phyloP scores from a whole-genome alignment of 2,329 filamentous ascomycete genomes.

The Colletotrichum gloeosporioides region DNA sequence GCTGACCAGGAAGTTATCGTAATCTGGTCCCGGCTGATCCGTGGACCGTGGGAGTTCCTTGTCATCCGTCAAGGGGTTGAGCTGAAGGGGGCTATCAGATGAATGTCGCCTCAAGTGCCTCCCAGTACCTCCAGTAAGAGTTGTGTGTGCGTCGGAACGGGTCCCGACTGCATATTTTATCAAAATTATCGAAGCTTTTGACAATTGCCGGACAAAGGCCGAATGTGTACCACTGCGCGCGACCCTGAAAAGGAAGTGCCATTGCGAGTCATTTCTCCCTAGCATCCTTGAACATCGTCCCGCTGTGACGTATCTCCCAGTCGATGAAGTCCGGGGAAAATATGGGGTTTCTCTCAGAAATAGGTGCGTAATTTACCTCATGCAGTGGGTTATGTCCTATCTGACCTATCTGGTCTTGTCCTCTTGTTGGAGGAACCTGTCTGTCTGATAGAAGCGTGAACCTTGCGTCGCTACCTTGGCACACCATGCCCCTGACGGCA shows the following conservation, averaged over 20 bases:
- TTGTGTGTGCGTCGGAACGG: not conserved
- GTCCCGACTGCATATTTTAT: not conserved
- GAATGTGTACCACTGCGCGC: not conserved
- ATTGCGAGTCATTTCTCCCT: conserved; percentile 12
- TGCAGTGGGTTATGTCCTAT: not conserved
- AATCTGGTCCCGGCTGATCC: not conserved
- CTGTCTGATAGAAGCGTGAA: not conserved
- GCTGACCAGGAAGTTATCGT: not conserved
- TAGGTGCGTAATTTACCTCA: conserved; percentile 13
- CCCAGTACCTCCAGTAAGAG: not conserved
- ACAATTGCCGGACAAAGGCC: not conserved
- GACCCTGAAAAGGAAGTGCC: not conserved
- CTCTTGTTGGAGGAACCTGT: conserved; percentile 7
- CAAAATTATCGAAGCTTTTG: not conserved
- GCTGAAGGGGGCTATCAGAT: not conserved
- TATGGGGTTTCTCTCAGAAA: conserved; percentile 1
- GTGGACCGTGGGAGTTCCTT: not conserved
- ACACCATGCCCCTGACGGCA: not conserved
- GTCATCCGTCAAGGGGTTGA: not conserved
- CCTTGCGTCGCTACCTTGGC: not conserved
- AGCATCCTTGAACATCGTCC: conserved; percentile 7
- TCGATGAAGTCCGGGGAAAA: conserved; percentile 13
- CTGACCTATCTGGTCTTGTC: not conserved
- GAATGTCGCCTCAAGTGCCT: not conserved
- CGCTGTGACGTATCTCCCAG: conserved; percentile 15